Base-by-base conservation (phyloP, 345 rosid genomes). In the Viola odorata region DNA sequence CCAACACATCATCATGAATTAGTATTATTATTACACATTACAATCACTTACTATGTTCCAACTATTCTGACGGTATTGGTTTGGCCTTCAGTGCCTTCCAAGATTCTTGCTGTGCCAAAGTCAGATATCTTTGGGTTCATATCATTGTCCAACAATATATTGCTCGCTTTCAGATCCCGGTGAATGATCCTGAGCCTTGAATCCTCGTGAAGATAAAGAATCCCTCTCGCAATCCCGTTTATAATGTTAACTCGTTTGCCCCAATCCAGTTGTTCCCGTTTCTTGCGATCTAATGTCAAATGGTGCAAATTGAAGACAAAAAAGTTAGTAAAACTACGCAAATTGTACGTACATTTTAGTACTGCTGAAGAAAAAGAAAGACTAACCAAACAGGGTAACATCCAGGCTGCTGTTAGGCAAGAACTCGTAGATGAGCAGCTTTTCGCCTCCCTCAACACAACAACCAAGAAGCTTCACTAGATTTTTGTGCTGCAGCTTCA, bases 41-140 rank as follows among this genome's bases (percentile, higher is more conserved):
- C n/a, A n/a, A n/a, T n/a, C 14, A 65, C 82, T 63, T 68, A 84
- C 88, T 67, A 84, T 41, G 85, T 83, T 62, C 85, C 88, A 6
- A 75, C 82, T 54, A 83, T 77, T 53, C 75, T 77, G 53, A 48
- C 71, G 13, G 85, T 78, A 64, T 78, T 78, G 53, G 60, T 73
- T 48, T 76, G 65, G 6, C 69, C 71, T 67, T 77, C 78, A 12
- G 53, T 69, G 12, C 68, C 58, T 5, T 70, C 75, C 55, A 81
- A 75, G 12, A 78, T 76, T 37, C 82, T 80, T 45, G 86, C 89
- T 60, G 80, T 72, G 48, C 89, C 89, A 57, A 84, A 84, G 56
- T 84, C 89, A 0, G 89, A 81, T 1, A 84, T 82, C 78, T 52
- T 37, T 58, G 73, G 40, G 88, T 83, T 65, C 83, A n/a, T n/a